phyloP scores from a whole-genome alignment of 2,329 filamentous ascomycete genomes.

The Aspergillus japonicus region DNA sequence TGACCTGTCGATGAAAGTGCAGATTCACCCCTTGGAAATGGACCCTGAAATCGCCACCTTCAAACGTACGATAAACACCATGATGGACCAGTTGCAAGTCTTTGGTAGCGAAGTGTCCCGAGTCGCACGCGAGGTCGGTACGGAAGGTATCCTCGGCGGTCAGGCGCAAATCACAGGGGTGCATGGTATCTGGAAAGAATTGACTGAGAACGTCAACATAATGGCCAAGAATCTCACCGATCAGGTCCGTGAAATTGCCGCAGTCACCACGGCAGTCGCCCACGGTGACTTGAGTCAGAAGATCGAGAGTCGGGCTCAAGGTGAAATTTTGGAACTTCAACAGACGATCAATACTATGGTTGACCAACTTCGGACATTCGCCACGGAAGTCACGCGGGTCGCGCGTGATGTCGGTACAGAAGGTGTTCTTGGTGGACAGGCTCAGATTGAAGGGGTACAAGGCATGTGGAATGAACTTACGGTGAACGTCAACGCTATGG shows the following conservation, averaged over 20 bases:
- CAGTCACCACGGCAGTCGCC: conserved; percentile 78
- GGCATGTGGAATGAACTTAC: conserved; percentile 88
- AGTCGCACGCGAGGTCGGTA: conserved; percentile 92
- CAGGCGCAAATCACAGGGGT: conserved; percentile 93
- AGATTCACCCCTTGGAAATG: conserved; percentile 94
- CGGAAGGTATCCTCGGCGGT: conserved; percentile 88
- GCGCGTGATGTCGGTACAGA: conserved; percentile 82
- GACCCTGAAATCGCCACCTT: conserved; percentile 97
- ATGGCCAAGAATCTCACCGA: conserved; percentile 82
- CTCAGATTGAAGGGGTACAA: conserved; percentile 78
- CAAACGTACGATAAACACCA: conserved; percentile 97
- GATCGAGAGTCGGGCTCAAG: conserved; percentile 75
- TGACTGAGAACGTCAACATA: conserved; percentile 85
- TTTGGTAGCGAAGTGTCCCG: conserved; percentile 96
- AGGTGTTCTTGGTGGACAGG: conserved; percentile 77
- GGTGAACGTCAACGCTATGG: conserved; percentile 85
- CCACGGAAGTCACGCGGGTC: conserved; percentile 78
- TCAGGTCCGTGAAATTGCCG: conserved; percentile 82
- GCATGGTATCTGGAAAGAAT: conserved; percentile 94
- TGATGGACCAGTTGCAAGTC: conserved; percentile 97
- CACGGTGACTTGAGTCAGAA: conserved; percentile 82
- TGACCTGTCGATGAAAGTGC: conserved; percentile 93
- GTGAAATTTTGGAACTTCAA: conserved; percentile 79
- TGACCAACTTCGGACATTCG: conserved; percentile 78
- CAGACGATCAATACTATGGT: conserved; percentile 91